Evolutionary conservation across 2,329 filamentous ascomycete species (phyloP).

Genomic region (Purpureocillium lavendulum): DNA sequence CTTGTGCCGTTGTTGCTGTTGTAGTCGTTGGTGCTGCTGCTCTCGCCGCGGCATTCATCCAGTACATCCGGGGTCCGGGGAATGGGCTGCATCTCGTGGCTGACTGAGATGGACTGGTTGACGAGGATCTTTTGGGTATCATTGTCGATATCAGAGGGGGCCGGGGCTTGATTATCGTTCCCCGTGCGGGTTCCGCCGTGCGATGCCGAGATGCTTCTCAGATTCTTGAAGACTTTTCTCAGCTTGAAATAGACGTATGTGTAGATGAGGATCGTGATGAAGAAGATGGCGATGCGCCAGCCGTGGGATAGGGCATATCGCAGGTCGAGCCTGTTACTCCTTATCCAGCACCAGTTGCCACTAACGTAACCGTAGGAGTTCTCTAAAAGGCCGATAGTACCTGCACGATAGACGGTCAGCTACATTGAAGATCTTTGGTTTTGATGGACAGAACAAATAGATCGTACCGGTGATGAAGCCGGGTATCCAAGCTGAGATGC

Average conservation of each 20-base stretch:
- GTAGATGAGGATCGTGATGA: conserved; percentile 28
- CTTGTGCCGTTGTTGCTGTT: too few relatives aligned
- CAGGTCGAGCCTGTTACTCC: conserved; percentile 18
- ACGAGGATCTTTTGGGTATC: conserved; percentile 6
- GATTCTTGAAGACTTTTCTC: too few relatives aligned
- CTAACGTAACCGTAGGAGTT: conserved; percentile 23
- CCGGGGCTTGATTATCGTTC: too few relatives aligned
- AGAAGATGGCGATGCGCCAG: conserved; percentile 32
- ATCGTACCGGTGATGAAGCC: conserved; percentile 28
- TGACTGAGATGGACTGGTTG: conserved; percentile 1
- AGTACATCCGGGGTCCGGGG: too few relatives aligned
- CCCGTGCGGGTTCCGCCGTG: too few relatives aligned
- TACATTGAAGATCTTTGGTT: too few relatives aligned
- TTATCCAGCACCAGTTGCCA: conserved; percentile 38
- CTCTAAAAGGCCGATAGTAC: conserved; percentile 3
- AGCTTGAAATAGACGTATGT: conserved; percentile 23
- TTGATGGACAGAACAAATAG: too few relatives aligned
- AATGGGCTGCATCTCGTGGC: too few relatives aligned
- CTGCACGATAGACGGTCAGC: not conserved
- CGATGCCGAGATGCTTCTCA: too few relatives aligned
- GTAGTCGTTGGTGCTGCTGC: too few relatives aligned
- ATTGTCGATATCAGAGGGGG: not conserved
- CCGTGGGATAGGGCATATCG: conserved; percentile 33
- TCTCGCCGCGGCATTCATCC: too few relatives aligned
- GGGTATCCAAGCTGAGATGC: conserved; percentile 29